Evolutionary conservation across 225 moss, liverwort and hornwort genomes (phyloP).

Genomic region (Neckera pumila): DNA sequence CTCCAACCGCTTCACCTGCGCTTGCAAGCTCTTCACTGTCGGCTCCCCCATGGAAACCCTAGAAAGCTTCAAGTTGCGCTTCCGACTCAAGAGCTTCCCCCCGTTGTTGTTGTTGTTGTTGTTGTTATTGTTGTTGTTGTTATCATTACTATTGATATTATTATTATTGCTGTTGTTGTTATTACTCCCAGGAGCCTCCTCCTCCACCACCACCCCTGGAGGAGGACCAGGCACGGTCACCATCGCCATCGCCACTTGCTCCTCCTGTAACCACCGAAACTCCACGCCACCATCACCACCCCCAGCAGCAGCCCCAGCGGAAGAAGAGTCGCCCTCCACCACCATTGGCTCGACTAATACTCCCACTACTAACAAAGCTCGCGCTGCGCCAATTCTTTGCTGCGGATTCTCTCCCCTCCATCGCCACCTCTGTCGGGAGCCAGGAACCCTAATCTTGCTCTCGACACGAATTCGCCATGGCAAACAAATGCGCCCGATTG

Average conservation of each 20-base stretch:
- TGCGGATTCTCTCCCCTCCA: constrained; percentile 31
- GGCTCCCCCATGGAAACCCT: constrained; percentile 30
- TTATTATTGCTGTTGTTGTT: background rate
- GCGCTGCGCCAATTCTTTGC: constrained; percentile 4
- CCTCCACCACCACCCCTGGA: background rate
- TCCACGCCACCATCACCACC: constrained; percentile 38
- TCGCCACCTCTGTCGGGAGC: background rate
- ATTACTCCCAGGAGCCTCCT: background rate
- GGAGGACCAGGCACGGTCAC: constrained; percentile 10
- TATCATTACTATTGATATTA: no score
- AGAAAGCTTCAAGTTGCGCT: constrained; percentile 26
- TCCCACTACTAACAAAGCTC: background rate
- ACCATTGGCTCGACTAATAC: constrained; percentile 14
- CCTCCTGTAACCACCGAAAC: constrained; percentile 47
- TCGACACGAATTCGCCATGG: background rate
- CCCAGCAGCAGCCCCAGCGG: background rate
- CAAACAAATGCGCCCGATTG: background rate
- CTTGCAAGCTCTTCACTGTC: constrained; percentile 33
- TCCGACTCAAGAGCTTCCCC: constrained; percentile 22
- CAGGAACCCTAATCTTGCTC: constrained; percentile 1
- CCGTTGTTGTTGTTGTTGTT: background rate
- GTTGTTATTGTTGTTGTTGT: background rate
- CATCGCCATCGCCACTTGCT: constrained; percentile 34
- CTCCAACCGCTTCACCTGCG: constrained; percentile 60
- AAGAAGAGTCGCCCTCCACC: constrained; percentile 14